Evolutionary conservation across 2,329 filamentous ascomycete species (phyloP).

Genomic region (Ophiostoma piceae): DNA sequence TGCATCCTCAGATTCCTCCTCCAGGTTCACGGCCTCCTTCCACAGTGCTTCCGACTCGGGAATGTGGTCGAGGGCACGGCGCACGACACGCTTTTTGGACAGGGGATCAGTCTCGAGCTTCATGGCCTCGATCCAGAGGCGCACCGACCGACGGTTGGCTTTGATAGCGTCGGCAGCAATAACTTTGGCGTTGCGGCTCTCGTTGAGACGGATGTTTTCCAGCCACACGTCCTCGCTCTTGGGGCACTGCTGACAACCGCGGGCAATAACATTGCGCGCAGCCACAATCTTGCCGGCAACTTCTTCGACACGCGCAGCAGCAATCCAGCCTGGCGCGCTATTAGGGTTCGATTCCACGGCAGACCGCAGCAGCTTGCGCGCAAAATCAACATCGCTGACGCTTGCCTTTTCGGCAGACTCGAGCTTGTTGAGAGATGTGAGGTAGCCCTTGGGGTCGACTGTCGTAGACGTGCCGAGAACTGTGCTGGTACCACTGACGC

Average conservation of each 20-base stretch:
- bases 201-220: constrained; percentile 90
- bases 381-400: constrained; percentile 92
- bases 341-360: constrained; percentile 96
- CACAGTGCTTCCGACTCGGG: constrained; percentile 94
- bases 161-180: constrained; percentile 92
- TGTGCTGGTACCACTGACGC: constrained; percentile 54
- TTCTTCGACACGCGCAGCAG: constrained; percentile 86
- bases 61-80: constrained; percentile 85
- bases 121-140: constrained; percentile 93
- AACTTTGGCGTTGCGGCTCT: constrained; percentile 87
- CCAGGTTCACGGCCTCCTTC: constrained; percentile 95
- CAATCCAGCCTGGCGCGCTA: constrained; percentile 93
- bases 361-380: constrained; percentile 85
- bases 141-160: constrained; percentile 80
- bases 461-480: constrained; percentile 77
- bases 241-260: constrained; percentile 84
- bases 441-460: constrained; percentile 92
- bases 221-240: constrained; percentile 95
- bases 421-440: constrained; percentile 82
- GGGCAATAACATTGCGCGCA: constrained; percentile 79
- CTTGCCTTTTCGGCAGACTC: constrained; percentile 76
- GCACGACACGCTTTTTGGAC: constrained; percentile 87
- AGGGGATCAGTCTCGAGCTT: constrained; percentile 75
- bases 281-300: constrained; percentile 86
- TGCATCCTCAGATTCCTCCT: constrained; percentile 84